phyloP scores from a whole-genome alignment of 129 eudicot species.

The Deinandra increscens region DNA sequence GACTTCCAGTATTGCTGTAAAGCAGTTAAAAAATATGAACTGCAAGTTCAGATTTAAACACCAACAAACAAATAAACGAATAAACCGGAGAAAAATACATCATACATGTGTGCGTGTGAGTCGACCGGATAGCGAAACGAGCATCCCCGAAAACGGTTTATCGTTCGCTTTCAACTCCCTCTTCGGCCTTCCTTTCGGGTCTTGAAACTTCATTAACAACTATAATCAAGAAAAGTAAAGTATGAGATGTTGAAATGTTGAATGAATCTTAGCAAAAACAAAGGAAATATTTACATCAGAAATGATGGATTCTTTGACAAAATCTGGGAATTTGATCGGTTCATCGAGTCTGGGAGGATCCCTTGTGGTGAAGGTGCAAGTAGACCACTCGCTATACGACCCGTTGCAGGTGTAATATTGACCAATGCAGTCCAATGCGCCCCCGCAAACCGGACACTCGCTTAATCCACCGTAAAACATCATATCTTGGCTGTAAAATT shows the following conservation, averaged over 20 bases:
- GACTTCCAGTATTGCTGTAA: slow-evolving; percentile 68
- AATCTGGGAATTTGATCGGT: slow-evolving; percentile 50
- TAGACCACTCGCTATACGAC: slow-evolving; percentile 72
- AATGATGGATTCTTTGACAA: slow-evolving; percentile 41
- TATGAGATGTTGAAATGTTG: too few relatives aligned
- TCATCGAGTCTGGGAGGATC: slow-evolving; percentile 58
- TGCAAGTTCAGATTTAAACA: too few relatives aligned
- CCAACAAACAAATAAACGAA: too few relatives aligned
- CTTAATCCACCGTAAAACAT: slow-evolving; percentile 63
- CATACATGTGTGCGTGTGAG: slow-evolving; percentile 69
- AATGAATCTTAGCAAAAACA: neutral
- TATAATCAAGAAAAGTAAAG: slow-evolving; percentile 15
- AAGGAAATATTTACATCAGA: slow-evolving; percentile 46
- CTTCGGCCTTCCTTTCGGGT: slow-evolving; percentile 37
- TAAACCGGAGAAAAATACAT: too few relatives aligned
- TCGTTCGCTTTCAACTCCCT: slow-evolving; percentile 33
- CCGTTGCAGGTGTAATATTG: slow-evolving; percentile 51
- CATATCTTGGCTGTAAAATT: slow-evolving; percentile 59
- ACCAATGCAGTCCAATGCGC: slow-evolving; percentile 40
- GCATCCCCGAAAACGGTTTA: slow-evolving; percentile 70
- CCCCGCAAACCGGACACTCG: slow-evolving; percentile 63
- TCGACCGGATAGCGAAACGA: slow-evolving; percentile 73
- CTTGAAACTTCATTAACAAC: slow-evolving; percentile 51
- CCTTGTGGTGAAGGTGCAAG: slow-evolving; percentile 55
- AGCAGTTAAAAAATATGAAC: too few relatives aligned